Evolutionary conservation across 306 rosid genomes (phyloP).

Genomic region (Glycine tomentella): DNA sequence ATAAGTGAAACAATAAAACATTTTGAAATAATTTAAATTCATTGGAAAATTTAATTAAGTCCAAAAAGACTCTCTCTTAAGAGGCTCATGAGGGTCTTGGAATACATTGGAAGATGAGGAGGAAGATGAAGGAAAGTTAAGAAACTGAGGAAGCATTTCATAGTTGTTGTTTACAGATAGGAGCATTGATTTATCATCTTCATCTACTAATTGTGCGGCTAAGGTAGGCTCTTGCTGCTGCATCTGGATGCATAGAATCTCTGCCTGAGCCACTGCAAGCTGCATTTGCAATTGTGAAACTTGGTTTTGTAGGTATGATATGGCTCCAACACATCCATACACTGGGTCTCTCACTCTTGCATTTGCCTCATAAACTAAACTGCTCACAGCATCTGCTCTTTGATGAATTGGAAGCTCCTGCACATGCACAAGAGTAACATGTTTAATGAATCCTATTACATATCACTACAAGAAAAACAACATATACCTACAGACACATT

Average conservation of each 20-base stretch:
- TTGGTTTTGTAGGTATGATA: constrained; percentile 75
- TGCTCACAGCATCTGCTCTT: constrained; percentile 79
- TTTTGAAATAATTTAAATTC: not conserved
- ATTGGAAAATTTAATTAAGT: constrained; percentile 50
- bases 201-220: constrained; percentile 41
- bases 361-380: constrained; percentile 82
- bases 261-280: constrained; percentile 74
- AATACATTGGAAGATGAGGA: constrained; percentile 64
- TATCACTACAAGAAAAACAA: too few relatives aligned
- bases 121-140: constrained; percentile 56
- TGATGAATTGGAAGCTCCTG: constrained; percentile 79
- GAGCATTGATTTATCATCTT: constrained; percentile 55
- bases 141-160: constrained; percentile 53
- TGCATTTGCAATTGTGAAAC: constrained; percentile 80
- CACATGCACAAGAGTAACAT: not conserved
- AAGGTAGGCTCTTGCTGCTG: constrained; percentile 58
- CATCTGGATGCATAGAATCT: constrained; percentile 78
- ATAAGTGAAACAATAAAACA: not conserved
- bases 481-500: too few relatives aligned
- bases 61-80: constrained; percentile 70
- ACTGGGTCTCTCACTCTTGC: constrained; percentile 87
- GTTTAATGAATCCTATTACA: not conserved
- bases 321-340: constrained; percentile 86
- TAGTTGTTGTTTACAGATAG: constrained; percentile 47
- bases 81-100: constrained; percentile 70